phyloP scores from a whole-genome alignment of 176 grass and related monocot genomes.

The Poa annua region DNA sequence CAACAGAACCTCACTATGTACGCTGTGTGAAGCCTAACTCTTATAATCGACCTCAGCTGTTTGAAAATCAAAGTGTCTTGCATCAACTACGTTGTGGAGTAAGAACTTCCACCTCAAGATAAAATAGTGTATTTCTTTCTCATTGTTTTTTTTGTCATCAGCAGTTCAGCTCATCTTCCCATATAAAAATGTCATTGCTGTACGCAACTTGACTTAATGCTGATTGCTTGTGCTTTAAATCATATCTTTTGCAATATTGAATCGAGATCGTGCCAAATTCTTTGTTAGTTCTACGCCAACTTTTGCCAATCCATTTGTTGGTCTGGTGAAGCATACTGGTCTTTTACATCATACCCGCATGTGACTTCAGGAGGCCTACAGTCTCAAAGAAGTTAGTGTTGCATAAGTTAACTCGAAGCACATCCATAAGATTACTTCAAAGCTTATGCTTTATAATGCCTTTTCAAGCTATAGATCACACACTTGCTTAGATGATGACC shows the following conservation, averaged over 20 bases:
- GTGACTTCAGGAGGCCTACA: constrained; percentile 18
- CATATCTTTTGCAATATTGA: not conserved
- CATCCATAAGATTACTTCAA: not conserved
- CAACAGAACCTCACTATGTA: constrained; percentile 93
- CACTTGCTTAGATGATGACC: constrained; percentile 17
- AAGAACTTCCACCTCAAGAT: constrained; percentile 52
- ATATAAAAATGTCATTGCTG: not conserved
- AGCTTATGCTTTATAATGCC: constrained; percentile 14
- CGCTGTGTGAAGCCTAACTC: constrained; percentile 98
- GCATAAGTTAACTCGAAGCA: constrained; percentile 13
- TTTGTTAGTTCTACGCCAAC: constrained; percentile 7
- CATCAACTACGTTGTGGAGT: constrained; percentile 98
- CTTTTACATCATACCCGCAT: constrained; percentile 19
- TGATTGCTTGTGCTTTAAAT: constrained; percentile 37
- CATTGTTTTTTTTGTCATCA: constrained; percentile 19
- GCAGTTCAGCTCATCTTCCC: constrained; percentile 6
- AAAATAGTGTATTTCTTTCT: constrained; percentile 35
- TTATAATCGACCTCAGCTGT: constrained; percentile 84
- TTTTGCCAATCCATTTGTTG: constrained; percentile 14
- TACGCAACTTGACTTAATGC: not conserved
- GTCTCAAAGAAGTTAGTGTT: not conserved
- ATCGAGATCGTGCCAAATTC: constrained; percentile 13
- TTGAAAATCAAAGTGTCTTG: constrained; percentile 97
- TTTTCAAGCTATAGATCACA: constrained; percentile 34
- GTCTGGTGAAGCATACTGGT: not conserved